Conservation (phyloP, 129 eudicot genomes). For the Silybum marianum region DNA sequence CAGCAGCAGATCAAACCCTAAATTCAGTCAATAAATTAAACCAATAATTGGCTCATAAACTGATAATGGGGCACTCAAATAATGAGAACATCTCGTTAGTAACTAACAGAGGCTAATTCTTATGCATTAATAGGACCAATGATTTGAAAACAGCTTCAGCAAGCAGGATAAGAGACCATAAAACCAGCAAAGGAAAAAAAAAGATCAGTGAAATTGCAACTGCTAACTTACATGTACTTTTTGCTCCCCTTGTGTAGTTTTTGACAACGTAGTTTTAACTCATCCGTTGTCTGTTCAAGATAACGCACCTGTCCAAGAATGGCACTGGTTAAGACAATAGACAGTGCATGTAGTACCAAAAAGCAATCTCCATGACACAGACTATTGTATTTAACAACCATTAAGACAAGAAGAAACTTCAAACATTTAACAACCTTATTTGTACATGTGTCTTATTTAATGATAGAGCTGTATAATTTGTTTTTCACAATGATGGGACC, state of each 20-base stretch:
- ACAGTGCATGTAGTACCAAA: not conserved
- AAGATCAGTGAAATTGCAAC: not conserved
- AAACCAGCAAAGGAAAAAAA: not conserved
- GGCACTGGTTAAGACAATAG: not conserved
- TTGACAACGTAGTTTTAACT: conserved; percentile 84
- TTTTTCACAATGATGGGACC: not conserved
- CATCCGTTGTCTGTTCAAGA: conserved; percentile 83
- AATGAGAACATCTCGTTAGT: too few relatives aligned
- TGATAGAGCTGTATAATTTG: not conserved
- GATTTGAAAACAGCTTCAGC: too few relatives aligned
- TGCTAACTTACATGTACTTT: conserved; percentile 68
- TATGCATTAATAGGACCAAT: too few relatives aligned
- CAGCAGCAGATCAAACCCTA: too few relatives aligned
- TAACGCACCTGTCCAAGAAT: conserved; percentile 55
- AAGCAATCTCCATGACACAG: too few relatives aligned
- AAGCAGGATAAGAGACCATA: too few relatives aligned
- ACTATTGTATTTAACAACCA: not conserved
- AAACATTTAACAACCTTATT: not conserved
- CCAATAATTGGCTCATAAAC: too few relatives aligned
- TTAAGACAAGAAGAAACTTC: conserved; percentile 8
- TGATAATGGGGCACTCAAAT: too few relatives aligned
- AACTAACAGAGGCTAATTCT: too few relatives aligned
- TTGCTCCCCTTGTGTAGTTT: conserved; percentile 83
- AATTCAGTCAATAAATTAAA: too few relatives aligned
- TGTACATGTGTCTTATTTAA: not conserved